A percentile compares a stretch with the other conserved stretches of the same genome.
phyloP scores from a whole-genome alignment of 805 yeast genomes.

The Saccharomycopsis sp. region DNA sequence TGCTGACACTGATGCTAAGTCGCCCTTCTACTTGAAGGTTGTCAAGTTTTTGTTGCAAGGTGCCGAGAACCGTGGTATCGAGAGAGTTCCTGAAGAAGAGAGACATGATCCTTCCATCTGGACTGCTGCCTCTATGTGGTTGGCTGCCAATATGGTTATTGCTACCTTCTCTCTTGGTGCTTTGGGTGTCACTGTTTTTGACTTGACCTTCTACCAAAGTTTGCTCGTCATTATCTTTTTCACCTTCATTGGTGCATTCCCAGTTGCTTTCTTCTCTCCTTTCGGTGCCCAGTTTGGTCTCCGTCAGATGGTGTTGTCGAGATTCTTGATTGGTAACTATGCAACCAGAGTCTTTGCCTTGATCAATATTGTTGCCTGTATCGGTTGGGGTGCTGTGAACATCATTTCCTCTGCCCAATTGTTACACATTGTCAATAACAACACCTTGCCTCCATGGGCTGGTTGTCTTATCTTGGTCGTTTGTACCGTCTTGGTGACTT shows the following conservation, averaged over 20 bases:
- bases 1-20: slow-evolving; percentile 5
- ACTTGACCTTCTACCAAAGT: slow-evolving; percentile 67
- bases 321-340: slow-evolving; percentile 68
- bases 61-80: slow-evolving; percentile 72
- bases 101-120: slow-evolving; percentile 59
- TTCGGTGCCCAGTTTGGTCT: slow-evolving; percentile 83
- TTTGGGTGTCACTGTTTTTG: slow-evolving; percentile 56
- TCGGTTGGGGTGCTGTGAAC: slow-evolving; percentile 94
- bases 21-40: slow-evolving; percentile 16
- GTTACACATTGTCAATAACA: slow-evolving; percentile 64
- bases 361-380: slow-evolving; percentile 75
- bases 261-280: slow-evolving; percentile 76
- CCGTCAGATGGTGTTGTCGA: slow-evolving; percentile 79
- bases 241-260: slow-evolving; percentile 60
- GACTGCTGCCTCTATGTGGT: slow-evolving; percentile 84
- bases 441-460: slow-evolving; percentile 79
- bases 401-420: slow-evolving; percentile 84
- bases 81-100: slow-evolving; percentile 72
- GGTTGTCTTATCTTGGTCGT: slow-evolving; percentile 71
- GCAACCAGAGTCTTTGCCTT: slow-evolving; percentile 73
- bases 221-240: slow-evolving; percentile 65
- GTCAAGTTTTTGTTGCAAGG: slow-evolving; percentile 9
- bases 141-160: slow-evolving; percentile 81
- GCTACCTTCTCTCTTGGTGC: slow-evolving; percentile 79
- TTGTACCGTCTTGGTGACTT: slow-evolving; percentile 63